phyloP scores from a whole-genome alignment of 2,329 filamentous ascomycete genomes.

The Alternaria tenuissima region DNA sequence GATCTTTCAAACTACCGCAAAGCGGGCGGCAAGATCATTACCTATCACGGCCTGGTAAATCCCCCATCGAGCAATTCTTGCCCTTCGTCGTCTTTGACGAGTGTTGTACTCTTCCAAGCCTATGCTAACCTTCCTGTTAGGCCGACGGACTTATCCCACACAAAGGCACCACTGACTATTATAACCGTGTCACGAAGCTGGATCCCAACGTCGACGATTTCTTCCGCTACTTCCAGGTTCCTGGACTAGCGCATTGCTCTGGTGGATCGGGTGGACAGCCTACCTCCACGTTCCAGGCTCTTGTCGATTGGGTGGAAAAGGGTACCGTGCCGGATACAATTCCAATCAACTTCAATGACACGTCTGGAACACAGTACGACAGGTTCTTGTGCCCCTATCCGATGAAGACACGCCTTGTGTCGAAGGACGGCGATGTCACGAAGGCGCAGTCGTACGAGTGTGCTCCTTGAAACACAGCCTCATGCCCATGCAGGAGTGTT shows the following conservation, averaged over 20 bases:
- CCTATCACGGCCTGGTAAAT: conserved; percentile 31
- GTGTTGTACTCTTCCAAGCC: background rate
- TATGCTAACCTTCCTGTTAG: background rate
- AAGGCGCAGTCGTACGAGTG: conserved; percentile 18
- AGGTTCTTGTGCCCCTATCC: conserved; percentile 31
- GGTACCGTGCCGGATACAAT: conserved; percentile 26
- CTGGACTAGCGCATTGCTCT: conserved; percentile 33
- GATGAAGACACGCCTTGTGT: conserved; percentile 17
- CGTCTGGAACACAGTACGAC: conserved; percentile 12
- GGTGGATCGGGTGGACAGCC: conserved; percentile 30
- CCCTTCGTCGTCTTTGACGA: background rate
- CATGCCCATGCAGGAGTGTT: background rate
- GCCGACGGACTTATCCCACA: conserved; percentile 5
- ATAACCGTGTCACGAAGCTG: conserved; percentile 19
- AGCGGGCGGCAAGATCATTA: conserved; percentile 35
- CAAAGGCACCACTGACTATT: conserved; percentile 21
- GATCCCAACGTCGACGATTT: conserved; percentile 25
- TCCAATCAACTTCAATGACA: background rate
- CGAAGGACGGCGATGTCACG: conserved; percentile 9
- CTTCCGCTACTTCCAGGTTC: conserved; percentile 34
- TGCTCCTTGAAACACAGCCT: background rate
- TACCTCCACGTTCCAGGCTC: conserved; percentile 44
- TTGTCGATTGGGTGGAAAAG: conserved; percentile 41
- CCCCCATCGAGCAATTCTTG: background rate
- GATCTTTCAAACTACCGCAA: conserved; percentile 30